These are phyloP conservation scores for Andrographis paniculata DNA, from an alignment of 305 asterid species.

Conservation along the genomic window DNA sequence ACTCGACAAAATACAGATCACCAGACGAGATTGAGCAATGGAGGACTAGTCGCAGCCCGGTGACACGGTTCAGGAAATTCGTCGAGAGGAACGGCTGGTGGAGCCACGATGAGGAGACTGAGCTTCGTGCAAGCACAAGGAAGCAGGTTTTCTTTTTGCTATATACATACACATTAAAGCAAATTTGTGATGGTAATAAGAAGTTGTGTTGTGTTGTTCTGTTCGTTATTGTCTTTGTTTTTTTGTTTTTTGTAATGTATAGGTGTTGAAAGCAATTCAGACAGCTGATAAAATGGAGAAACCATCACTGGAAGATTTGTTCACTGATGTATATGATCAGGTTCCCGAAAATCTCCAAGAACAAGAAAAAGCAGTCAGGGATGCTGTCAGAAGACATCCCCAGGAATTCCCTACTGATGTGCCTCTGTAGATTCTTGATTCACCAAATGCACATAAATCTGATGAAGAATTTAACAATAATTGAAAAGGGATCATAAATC, in stretches of 20 bases:
- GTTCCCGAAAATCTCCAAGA: slow-evolving; percentile 27
- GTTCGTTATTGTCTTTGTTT: not conserved
- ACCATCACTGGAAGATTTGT: slow-evolving; percentile 24
- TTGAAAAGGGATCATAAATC: no score
- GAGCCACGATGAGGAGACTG: slow-evolving; percentile 55
- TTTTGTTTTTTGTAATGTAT: not conserved
- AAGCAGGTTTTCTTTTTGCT: slow-evolving; percentile 44
- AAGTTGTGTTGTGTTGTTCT: not conserved
- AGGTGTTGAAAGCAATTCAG: slow-evolving; percentile 40
- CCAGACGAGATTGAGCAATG: slow-evolving; percentile 68
- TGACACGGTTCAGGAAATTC: slow-evolving; percentile 68
- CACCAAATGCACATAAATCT: no score
- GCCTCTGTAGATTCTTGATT: slow-evolving; percentile 13
- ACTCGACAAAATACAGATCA: slow-evolving; percentile 81
- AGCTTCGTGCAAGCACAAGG: slow-evolving; percentile 44
- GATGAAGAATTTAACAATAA: not conserved
- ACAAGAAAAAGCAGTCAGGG: slow-evolving; percentile 34
- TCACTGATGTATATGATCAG: slow-evolving; percentile 28
- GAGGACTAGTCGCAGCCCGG: slow-evolving; percentile 49
- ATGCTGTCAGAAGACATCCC: slow-evolving; percentile 21
- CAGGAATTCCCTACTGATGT: slow-evolving; percentile 33
- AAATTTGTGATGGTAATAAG: not conserved
- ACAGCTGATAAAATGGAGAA: slow-evolving; percentile 31
- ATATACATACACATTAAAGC: no score
- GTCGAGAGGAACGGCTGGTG: slow-evolving; percentile 73